phyloP scores from a whole-genome alignment of 2,329 filamentous ascomycete species.

The Ascochyta koolunga region DNA sequence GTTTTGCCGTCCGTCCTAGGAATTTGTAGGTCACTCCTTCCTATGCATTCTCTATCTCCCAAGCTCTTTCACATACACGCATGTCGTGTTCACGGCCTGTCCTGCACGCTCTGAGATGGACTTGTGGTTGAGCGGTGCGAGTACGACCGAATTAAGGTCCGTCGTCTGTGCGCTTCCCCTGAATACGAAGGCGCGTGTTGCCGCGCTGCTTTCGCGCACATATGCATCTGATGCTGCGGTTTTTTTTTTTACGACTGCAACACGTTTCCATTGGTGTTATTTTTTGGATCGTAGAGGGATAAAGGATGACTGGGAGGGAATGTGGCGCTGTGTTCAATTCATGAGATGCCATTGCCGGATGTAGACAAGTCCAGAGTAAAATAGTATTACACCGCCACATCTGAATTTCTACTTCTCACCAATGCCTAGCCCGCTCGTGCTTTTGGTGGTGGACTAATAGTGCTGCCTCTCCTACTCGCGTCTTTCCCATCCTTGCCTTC shows the following conservation, averaged over 20 bases:
- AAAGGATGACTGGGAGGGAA: too few species aligned
- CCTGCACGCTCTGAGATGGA: not conserved
- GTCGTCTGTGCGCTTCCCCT: conserved; percentile 17
- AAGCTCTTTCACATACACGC: not conserved
- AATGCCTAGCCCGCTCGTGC: conserved; percentile 33
- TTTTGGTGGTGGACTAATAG: conserved; percentile 36
- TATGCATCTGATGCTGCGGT: too few species aligned
- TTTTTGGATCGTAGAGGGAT: too few species aligned
- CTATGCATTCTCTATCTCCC: not conserved
- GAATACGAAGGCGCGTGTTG: not conserved
- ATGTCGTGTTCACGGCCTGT: not conserved
- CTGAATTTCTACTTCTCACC: conserved; percentile 6
- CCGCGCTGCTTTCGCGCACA: not conserved
- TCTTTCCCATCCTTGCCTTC: conserved; percentile 39
- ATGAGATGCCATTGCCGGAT: too few species aligned
- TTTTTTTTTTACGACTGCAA: too few species aligned
- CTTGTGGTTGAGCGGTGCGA: not conserved
- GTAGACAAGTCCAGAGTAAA: too few species aligned
- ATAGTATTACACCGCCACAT: too few species aligned
- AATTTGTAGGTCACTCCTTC: not conserved
- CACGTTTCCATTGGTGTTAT: too few species aligned
- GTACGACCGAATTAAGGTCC: conserved; percentile 6
- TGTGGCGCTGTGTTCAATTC: too few species aligned
- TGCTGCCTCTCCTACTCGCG: conserved; percentile 32
- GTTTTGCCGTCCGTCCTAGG: not conserved